Conservation (phyloP, 2,329 filamentous ascomycete species). For the Aspergillus felis region DNA sequence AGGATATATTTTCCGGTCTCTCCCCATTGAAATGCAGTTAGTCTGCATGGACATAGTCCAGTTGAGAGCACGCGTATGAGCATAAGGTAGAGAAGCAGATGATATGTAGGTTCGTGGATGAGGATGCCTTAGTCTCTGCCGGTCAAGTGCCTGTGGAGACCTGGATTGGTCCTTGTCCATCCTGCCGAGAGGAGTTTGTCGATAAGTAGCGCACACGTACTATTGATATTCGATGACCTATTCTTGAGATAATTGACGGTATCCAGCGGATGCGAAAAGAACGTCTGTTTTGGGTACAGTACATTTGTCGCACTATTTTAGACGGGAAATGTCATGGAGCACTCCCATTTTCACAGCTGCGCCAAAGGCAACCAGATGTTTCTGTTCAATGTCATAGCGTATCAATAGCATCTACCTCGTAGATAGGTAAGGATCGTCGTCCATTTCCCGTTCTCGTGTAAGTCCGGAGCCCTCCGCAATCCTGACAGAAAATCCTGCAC, state of each 20-base stretch:
- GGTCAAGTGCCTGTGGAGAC: too few species aligned
- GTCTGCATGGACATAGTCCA: background rate
- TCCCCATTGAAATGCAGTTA: background rate
- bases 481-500: background rate
- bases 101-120: too few species aligned
- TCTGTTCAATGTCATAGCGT: background rate
- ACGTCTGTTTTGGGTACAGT: too few species aligned
- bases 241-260: background rate
- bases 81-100: too few species aligned
- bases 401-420: background rate
- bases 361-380: background rate
- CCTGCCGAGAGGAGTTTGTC: background rate
- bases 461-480: background rate
- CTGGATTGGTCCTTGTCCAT: background rate
- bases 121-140: too few species aligned
- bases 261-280: too few species aligned
- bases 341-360: background rate
- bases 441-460: background rate
- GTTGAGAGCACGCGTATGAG: background rate
- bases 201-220: background rate
- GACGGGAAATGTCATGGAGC: background rate
- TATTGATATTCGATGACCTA: background rate
- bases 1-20: background rate
- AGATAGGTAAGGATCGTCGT: background rate
- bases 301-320: background rate